Evolutionary conservation across 2,329 filamentous ascomycete genomes (phyloP).

Genomic region (Sclerotinia minor): DNA sequence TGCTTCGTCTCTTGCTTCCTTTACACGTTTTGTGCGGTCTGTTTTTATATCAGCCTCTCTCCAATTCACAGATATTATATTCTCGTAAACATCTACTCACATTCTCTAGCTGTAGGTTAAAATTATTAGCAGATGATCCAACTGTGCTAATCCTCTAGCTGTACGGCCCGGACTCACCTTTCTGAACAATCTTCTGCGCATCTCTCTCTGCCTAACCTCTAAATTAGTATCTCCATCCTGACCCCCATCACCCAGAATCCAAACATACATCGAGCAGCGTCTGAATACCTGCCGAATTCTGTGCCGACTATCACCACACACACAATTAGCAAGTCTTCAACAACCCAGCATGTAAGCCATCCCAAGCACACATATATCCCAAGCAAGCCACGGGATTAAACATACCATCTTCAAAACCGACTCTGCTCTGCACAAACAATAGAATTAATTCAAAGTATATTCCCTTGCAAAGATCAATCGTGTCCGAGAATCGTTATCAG

Average conservation of each 20-base stretch:
- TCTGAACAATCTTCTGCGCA: conserved; percentile 98
- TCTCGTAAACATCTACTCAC: conserved; percentile 52
- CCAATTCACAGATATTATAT: conserved; percentile 8
- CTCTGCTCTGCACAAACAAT: conserved; percentile 16
- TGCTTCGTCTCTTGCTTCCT: conserved; percentile 92
- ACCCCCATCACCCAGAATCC: not conserved
- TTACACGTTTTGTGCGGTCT: conserved; percentile 96
- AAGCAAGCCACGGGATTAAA: conserved; percentile 5
- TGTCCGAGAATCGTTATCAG: conserved; percentile 25
- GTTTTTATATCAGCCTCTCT: conserved; percentile 28
- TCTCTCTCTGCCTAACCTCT: conserved; percentile 82
- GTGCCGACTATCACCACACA: conserved; percentile 69
- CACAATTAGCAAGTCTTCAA: conserved; percentile 28
- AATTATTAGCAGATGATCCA: conserved; percentile 38
- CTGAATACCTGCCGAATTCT: conserved; percentile 98
- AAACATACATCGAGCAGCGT: conserved; percentile 90
- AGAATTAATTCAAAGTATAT: not conserved
- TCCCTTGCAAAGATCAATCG: conserved; percentile 24
- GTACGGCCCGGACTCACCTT: conserved; percentile 60
- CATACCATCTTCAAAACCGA: conserved; percentile 36
- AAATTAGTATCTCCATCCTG: conserved; percentile 13
- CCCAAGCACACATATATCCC: conserved; percentile 1
- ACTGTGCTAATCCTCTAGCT: not conserved
- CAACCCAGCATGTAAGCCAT: conserved; percentile 19
- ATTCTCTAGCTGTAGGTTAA: conserved; percentile 71